Evolutionary conservation across 768 basidiomycete species (phyloP).

Genomic region (Tulasnella sp.): DNA sequence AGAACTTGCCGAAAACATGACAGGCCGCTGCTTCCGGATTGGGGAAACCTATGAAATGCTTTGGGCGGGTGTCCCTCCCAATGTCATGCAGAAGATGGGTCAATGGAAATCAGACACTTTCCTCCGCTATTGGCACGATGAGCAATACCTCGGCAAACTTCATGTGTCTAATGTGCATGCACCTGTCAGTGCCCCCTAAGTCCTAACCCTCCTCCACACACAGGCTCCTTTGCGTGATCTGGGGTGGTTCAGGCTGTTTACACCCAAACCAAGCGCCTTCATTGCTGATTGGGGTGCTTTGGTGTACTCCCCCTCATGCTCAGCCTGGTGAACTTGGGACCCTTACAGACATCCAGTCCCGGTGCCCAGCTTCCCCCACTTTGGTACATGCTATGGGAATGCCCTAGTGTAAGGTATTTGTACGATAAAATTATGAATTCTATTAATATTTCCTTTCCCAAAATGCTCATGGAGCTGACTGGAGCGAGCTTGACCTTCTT

Average conservation of each 20-base stretch:
- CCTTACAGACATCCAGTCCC: too few relatives aligned
- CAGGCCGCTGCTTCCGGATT: constrained; percentile 41
- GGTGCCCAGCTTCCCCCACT: too few relatives aligned
- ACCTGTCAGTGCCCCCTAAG: too few relatives aligned
- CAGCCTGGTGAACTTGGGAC: too few relatives aligned
- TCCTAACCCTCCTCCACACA: too few relatives aligned
- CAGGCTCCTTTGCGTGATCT: not conserved
- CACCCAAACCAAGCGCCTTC: not conserved
- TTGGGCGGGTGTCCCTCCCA: constrained; percentile 37
- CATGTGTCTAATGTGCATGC: not conserved
- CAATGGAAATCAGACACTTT: constrained; percentile 42
- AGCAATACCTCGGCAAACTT: not conserved
- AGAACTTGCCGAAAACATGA: not conserved
- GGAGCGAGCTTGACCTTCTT: too few relatives aligned
- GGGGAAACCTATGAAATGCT: constrained; percentile 40
- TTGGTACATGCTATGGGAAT: too few relatives aligned
- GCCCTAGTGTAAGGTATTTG: too few relatives aligned
- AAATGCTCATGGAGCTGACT: too few relatives aligned
- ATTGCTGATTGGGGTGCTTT: not conserved
- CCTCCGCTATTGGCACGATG: constrained; percentile 39
- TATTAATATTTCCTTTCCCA: too few relatives aligned
- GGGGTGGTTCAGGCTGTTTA: not conserved
- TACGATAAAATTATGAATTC: too few relatives aligned
- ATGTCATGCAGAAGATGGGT: constrained; percentile 38
- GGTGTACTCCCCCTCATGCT: too few relatives aligned